Evolutionary conservation across 371 early-diverging fungal genomes (phyloP).

Genomic region (Apophysomyces trapeziformis): DNA sequence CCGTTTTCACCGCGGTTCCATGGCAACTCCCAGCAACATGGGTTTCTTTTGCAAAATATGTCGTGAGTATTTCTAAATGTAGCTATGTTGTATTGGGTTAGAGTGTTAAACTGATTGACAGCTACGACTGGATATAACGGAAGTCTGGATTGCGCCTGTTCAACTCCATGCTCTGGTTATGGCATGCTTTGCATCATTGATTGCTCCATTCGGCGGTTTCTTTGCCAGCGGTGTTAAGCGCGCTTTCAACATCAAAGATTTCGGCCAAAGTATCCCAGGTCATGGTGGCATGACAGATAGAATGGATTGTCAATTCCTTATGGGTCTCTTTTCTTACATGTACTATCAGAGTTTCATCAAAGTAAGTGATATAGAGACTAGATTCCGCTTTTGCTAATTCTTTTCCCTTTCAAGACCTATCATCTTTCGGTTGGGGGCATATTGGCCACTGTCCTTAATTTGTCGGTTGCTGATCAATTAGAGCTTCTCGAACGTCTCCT

Average conservation of each 20-base stretch:
- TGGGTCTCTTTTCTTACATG: constrained; percentile 95
- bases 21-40: constrained; percentile 38
- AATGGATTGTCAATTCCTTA: constrained; percentile 98
- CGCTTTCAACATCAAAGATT: constrained; percentile 98
- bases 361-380: constrained; percentile 29
- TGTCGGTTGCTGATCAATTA: constrained; percentile 54
- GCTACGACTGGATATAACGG: constrained; percentile 26
- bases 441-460: constrained; percentile 48
- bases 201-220: constrained; percentile 99
- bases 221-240: constrained; percentile 99
- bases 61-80: constrained; percentile 19
- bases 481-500: constrained; percentile 56
- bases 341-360: constrained; percentile 92
- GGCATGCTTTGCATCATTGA: constrained; percentile 94
- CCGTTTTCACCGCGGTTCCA: constrained; percentile 49
- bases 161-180: constrained; percentile 91
- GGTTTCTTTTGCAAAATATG: constrained; percentile 23
- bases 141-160: constrained; percentile 74
- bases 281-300: constrained; percentile 99
- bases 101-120: constrained; percentile 20
- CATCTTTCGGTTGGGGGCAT: constrained; percentile 54
- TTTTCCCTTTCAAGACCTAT: constrained; percentile 28
- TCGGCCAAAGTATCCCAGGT: constrained; percentile 97
- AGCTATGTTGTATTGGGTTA: constrained; percentile 15
- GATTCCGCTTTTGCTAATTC: neutral